Base-by-base conservation (phyloP, 2,329 filamentous ascomycete species). In the Karstenula rhodostoma region DNA sequence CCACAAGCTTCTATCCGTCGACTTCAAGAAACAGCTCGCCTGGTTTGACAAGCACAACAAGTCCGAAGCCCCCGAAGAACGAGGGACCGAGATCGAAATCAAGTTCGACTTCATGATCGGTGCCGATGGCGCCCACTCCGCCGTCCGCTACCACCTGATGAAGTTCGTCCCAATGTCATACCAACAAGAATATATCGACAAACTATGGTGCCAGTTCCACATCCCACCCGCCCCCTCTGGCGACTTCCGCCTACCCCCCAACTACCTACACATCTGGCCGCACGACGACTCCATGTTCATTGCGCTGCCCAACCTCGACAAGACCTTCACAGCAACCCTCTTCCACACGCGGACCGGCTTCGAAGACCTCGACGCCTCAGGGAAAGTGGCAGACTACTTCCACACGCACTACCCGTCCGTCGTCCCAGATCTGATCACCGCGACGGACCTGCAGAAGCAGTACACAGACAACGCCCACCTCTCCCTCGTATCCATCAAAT, bases 261-360 rank as follows among this genome's bases (percentile, higher is more conserved):
- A 97, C 70, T 94, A 98, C 75, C 84, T 99, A 1, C 95, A 99
- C 78, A 99, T 99, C 74, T 99, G 95, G 95, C 95, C 95, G 0
- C 93, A 92, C 33, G 89, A 89, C 69, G 89, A 94, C 44, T 94
- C 95, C 72, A 98, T 99, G 96, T 99, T 99, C 80, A 99, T 99
- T 73, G 96, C 95, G 19, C 94, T 99, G 46, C 94, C 95, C 0
- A 84, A 84, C n/a, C 77, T 92, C 78, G 93, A 98, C 75, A 93
- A 92, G 58, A 91, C 92, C 2, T 99, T 99, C 75, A 97, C 94
- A 0, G 96, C 93, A 77, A 99, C 96, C 0, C 85, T 99, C 3
- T 99, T 99, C 77, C 86, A 96, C 42, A 91, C 94, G 0, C 87
- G 89, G 40, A 78, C 82, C 2, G 84, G 91, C 58, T 96, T 93